Conservation (phyloP, 768 basidiomycete genomes). For the Auriscalpium orientale region DNA sequence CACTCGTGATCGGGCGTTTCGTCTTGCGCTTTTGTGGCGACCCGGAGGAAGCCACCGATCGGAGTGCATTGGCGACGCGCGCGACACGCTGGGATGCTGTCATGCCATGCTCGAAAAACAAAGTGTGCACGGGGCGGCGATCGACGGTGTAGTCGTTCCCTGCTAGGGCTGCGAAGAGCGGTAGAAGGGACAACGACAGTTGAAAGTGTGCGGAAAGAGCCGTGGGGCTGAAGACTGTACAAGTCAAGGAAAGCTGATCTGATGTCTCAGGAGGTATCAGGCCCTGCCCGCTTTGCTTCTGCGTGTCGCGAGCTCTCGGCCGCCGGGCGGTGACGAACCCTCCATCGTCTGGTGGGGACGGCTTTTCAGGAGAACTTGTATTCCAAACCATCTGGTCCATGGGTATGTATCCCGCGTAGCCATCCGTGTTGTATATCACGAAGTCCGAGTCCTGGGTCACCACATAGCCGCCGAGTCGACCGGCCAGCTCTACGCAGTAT, state of each 20-base stretch:
- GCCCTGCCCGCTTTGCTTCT: constrained; percentile 19
- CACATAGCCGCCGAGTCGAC: constrained; percentile 63
- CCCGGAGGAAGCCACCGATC: constrained; percentile 39
- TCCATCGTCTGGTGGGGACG: constrained; percentile 32
- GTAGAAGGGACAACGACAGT: constrained; percentile 64
- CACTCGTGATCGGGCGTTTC: constrained; percentile 54
- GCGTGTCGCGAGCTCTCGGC: constrained; percentile 42
- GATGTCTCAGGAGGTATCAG: constrained; percentile 42
- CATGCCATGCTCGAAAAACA: constrained; percentile 63
- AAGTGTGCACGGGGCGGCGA: constrained; percentile 32
- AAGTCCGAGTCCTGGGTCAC: constrained; percentile 80
- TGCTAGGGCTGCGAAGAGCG: constrained; percentile 68
- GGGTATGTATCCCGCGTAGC: constrained; percentile 72
- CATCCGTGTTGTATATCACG: constrained; percentile 66
- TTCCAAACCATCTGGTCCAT: constrained; percentile 71
- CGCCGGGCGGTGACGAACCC: constrained; percentile 56
- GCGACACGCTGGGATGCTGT: constrained; percentile 56
- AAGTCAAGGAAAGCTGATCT: constrained; percentile 42
- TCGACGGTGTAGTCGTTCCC: constrained; percentile 73
- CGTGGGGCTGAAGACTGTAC: constrained; percentile 53
- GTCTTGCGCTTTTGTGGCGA: constrained; percentile 32
- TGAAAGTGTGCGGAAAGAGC: constrained; percentile 56
- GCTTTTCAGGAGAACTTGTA: constrained; percentile 18
- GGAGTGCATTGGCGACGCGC: constrained; percentile 53
- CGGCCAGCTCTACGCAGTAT: constrained; percentile 79